These are phyloP conservation scores for Dalechampia spathulata DNA, from an alignment of 441 rosid species.

Conservation along the genomic window DNA sequence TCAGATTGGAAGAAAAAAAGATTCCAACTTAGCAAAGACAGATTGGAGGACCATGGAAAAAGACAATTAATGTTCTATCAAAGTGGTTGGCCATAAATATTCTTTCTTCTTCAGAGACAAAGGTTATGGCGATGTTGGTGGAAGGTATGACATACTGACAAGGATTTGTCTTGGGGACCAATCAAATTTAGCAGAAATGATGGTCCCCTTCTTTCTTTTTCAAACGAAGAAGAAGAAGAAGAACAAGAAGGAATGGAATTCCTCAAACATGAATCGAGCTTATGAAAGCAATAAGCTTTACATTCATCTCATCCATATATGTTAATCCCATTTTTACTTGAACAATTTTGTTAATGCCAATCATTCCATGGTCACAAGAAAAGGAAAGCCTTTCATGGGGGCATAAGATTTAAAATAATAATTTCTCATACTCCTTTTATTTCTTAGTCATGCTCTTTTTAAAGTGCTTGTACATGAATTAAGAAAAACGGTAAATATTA, in stretches of 20 bases:
- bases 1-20: slow-evolving; percentile 27
- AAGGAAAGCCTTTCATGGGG: too few species aligned
- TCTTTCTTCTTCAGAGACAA: slow-evolving; percentile 44
- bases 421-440: too few species aligned
- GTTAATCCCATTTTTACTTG: too few species aligned
- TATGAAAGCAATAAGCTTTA: slow-evolving; percentile 15
- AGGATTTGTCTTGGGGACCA: slow-evolving; percentile 48
- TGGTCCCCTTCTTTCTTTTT: slow-evolving; percentile 35
- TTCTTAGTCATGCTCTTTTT: slow-evolving; percentile 7
- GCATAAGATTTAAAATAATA: too few species aligned
- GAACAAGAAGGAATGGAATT: slow-evolving; percentile 13
- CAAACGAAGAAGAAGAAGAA: too few species aligned
- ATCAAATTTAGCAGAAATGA: slow-evolving; percentile 16
- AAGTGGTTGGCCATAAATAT: slow-evolving; percentile 44
- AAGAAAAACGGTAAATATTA: too few species aligned
- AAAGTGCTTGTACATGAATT: too few species aligned
- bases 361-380: too few species aligned
- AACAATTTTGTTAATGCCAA: too few species aligned
- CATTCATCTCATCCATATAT: slow-evolving; percentile 20
- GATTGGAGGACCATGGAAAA: slow-evolving; percentile 17
- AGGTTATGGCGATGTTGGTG: slow-evolving; percentile 48
- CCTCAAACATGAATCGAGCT: slow-evolving; percentile 21
- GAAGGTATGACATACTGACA: slow-evolving; percentile 49
- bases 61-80: slow-evolving; percentile 31
- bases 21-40: slow-evolving; percentile 31